These are phyloP conservation scores for Curvularia sp. DNA, from an alignment of 2,329 filamentous ascomycete species.

Conservation along the genomic window DNA sequence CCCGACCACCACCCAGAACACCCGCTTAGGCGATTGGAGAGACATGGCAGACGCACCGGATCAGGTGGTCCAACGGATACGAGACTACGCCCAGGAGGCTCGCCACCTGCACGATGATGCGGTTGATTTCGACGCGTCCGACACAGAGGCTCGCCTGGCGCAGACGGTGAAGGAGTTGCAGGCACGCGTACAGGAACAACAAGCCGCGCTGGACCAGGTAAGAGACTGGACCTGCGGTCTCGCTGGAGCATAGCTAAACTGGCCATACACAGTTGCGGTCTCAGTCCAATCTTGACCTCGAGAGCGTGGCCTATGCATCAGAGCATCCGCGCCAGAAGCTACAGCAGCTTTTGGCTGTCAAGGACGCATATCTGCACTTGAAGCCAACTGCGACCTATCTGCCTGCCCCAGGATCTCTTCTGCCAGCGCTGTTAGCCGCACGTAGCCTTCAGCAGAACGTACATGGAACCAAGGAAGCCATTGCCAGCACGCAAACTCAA, in stretches of 20 bases:
- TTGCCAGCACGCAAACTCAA: slow-evolving; percentile 55
- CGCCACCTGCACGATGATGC: slow-evolving; percentile 33
- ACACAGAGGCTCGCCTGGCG: slow-evolving; percentile 65
- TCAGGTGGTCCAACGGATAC: slow-evolving; percentile 37
- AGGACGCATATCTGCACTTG: slow-evolving; percentile 70
- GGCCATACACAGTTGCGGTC: slow-evolving; percentile 58
- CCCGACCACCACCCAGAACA: slow-evolving; percentile 6
- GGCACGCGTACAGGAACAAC: slow-evolving; percentile 56
- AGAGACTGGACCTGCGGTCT: not conserved
- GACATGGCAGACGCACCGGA: slow-evolving; percentile 34
- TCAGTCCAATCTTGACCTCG: slow-evolving; percentile 27
- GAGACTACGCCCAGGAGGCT: slow-evolving; percentile 33
- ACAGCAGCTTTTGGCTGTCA: slow-evolving; percentile 61
- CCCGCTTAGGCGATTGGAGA: not conserved
- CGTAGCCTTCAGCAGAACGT: slow-evolving; percentile 71
- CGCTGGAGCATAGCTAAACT: slow-evolving; percentile 11
- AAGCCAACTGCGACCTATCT: slow-evolving; percentile 68
- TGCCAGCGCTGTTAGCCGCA: slow-evolving; percentile 75
- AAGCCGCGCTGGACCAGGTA: slow-evolving; percentile 57
- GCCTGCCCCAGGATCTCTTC: slow-evolving; percentile 69
- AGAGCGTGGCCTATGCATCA: slow-evolving; percentile 43
- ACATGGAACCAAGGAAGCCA: slow-evolving; percentile 67
- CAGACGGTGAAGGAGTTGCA: slow-evolving; percentile 73
- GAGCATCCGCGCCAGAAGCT: slow-evolving; percentile 45
- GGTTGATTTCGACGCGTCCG: slow-evolving; percentile 49